Conservation (phyloP, 768 basidiomycete genomes). For the Hypsizygus marmoreus region DNA sequence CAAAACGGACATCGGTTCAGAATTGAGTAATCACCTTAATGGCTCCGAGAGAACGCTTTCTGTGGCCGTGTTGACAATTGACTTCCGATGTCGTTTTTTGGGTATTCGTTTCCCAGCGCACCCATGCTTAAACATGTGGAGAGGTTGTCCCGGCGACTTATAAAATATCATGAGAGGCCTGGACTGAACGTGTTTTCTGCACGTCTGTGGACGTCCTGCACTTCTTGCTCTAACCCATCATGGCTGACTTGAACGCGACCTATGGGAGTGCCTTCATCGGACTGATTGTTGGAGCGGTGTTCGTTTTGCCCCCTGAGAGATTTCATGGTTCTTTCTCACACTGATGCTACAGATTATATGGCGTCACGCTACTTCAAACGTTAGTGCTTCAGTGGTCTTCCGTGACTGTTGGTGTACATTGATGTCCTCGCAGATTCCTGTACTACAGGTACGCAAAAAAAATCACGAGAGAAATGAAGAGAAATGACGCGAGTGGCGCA, state of each 20-base stretch:
- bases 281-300: slow-evolving; percentile 46
- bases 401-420: slow-evolving; percentile 3
- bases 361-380: slow-evolving; percentile 47
- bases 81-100: background rate
- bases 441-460: slow-evolving; percentile 38
- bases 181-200: slow-evolving; percentile 2
- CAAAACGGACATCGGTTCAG: slow-evolving; percentile 8
- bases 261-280: slow-evolving; percentile 50
- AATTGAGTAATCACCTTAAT: background rate
- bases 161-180: slow-evolving; percentile 1
- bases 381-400: slow-evolving; percentile 21
- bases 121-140: slow-evolving; percentile 4
- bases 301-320: slow-evolving; percentile 17
- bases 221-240: slow-evolving; percentile 4
- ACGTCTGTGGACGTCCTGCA: background rate
- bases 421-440: slow-evolving; percentile 31
- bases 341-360: slow-evolving; percentile 39
- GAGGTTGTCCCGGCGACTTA: slow-evolving; percentile 3
- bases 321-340: slow-evolving; percentile 5
- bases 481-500: slow-evolving; percentile 8
- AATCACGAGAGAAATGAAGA: background rate
- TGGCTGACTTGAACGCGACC: slow-evolving; percentile 32
- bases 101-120: slow-evolving; percentile 5
- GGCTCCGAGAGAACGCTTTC: slow-evolving; percentile 1
- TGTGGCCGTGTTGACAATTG: slow-evolving; percentile 6